These are phyloP conservation scores for Phytophthora foliorum DNA, from an alignment of 352 stramenopile species.

Conservation along the genomic window DNA sequence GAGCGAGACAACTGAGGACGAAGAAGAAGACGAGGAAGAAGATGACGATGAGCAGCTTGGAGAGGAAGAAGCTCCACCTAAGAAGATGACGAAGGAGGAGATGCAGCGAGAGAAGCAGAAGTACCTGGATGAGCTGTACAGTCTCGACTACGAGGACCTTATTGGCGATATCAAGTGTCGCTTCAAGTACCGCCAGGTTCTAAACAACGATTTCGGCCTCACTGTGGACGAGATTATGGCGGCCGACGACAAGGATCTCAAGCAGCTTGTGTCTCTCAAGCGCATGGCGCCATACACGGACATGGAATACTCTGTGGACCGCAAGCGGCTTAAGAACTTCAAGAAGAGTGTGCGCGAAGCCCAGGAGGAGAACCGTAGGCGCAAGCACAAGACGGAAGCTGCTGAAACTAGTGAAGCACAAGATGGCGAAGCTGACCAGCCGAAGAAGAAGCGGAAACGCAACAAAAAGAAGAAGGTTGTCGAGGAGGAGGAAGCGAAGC, in stretches of 20 bases:
- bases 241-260: conserved; percentile 96
- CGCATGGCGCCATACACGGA: conserved; percentile 96
- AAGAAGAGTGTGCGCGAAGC: conserved; percentile 69
- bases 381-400: conserved; percentile 44
- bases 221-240: conserved; percentile 98
- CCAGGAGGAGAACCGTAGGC: conserved; percentile 43
- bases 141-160: conserved; percentile 99
- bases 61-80: conserved; percentile 49
- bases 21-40: conserved; percentile 47
- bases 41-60: conserved; percentile 66
- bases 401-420: conserved; percentile 23
- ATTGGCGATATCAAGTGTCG: conserved; percentile 97
- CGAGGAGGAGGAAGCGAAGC: conserved; percentile 25
- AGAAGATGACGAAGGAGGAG: conserved; percentile 68
- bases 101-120: conserved; percentile 91
- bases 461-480: conserved; percentile 64
- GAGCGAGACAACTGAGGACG: conserved; percentile 44
- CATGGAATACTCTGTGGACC: conserved; percentile 79
- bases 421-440: conserved; percentile 32
- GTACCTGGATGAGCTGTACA: conserved; percentile 97
- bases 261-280: conserved; percentile 98
- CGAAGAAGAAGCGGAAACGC: conserved; percentile 81
- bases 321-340: conserved; percentile 78
- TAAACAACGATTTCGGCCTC: conserved; percentile 97
- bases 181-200: conserved; percentile 98